Evolutionary conservation across 1,284 basidiomycete genomes (phyloP).

Genomic region (Apiotrichum gracile): DNA sequence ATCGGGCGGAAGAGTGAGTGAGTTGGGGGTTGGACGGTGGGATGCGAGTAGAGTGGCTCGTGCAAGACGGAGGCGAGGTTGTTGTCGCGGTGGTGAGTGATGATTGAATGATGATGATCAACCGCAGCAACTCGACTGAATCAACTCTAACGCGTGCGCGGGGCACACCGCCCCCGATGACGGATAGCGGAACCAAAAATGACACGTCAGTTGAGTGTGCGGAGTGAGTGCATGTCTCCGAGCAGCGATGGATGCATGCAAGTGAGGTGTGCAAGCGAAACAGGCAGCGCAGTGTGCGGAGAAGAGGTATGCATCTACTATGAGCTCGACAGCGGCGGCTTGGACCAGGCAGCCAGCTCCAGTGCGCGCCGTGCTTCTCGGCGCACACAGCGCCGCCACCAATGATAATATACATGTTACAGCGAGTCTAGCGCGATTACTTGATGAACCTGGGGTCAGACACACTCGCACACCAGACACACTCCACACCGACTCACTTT

Average conservation of each 20-base stretch:
- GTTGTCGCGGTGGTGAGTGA: neutral
- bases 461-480: neutral
- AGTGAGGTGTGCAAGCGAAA: neutral
- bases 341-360: no score
- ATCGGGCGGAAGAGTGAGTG: neutral
- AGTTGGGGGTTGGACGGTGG: neutral
- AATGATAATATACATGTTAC: neutral
- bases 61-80: neutral
- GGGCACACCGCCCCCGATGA: no score
- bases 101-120: neutral
- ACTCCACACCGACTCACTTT: constrained; percentile 28
- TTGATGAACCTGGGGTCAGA: constrained; percentile 10
- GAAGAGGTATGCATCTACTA: no score
- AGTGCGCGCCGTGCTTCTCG: no score
- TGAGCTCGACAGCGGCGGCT: no score
- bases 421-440: neutral
- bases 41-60: no score
- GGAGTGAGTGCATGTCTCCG: no score
- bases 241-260: neutral
- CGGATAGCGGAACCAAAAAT: no score
- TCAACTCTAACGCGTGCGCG: no score
- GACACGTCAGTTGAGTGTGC: neutral
- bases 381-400: no score
- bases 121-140: neutral
- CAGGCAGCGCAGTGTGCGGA: no score